Conservation (phyloP, 2,329 filamentous ascomycete species). For the Leptographium procerum region DNA sequence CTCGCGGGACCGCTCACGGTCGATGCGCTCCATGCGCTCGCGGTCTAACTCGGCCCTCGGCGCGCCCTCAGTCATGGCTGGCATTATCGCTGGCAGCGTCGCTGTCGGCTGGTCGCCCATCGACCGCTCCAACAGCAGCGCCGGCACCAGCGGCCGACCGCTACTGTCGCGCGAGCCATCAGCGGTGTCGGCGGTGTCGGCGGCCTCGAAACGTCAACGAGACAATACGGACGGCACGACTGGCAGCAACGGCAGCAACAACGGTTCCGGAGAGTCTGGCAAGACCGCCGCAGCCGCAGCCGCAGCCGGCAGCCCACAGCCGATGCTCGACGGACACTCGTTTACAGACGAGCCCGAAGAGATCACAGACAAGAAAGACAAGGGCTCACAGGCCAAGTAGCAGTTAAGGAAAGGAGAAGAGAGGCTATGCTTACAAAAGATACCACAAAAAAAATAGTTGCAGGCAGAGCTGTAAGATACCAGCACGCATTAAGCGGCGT, state of each 20-base stretch:
- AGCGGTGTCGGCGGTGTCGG: not conserved
- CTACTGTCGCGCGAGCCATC: slow-evolving; percentile 1
- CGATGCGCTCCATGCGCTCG: slow-evolving; percentile 43
- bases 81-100: slow-evolving; percentile 66
- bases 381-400: too few species aligned
- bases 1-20: slow-evolving; percentile 51
- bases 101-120: slow-evolving; percentile 68
- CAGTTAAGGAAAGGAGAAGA: too few species aligned
- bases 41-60: slow-evolving; percentile 61
- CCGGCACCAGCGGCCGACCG: slow-evolving; percentile 19
- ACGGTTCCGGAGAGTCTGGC: not conserved
- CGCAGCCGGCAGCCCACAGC: not conserved
- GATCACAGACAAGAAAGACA: not conserved
- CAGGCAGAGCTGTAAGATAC: too few species aligned
- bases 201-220: not conserved
- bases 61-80: slow-evolving; percentile 71
- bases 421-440: too few species aligned
- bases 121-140: slow-evolving; percentile 30
- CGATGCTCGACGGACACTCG: too few species aligned
- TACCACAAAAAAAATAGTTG: too few species aligned
- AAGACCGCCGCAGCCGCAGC: not conserved
- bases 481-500: too few species aligned
- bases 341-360: not conserved
- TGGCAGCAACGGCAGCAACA: too few species aligned
- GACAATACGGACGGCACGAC: too few species aligned